Evolutionary conservation across 768 basidiomycete genomes (phyloP), one percentile per base, ranked within the genome.

Genomic region (Mycena amicta): DNA sequence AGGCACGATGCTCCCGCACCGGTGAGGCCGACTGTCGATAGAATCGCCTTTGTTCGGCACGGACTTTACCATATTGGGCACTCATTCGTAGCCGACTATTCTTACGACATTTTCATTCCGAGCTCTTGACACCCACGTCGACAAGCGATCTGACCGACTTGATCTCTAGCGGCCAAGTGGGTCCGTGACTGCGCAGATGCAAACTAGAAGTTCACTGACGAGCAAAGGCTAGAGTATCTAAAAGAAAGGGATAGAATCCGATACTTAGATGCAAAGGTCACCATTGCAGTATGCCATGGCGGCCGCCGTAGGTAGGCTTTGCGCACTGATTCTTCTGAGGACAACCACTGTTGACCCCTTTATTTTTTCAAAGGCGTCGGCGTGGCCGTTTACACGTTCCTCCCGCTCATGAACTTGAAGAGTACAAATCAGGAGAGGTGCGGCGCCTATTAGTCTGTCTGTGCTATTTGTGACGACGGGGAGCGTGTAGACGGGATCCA

Each of bases 271-370:
- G 62, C 56, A 28, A 37, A 50, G 59, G 31, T 18, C 55, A 56
- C 69, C 75, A 30, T 62, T 77, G 23, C 85, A 87, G 29, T 80
- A 80, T 60, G 45, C 86, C 30, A 70, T 89, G 39, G 88, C 88
- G 53, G 77, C 80, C 31, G 62, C 77, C 43, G 77, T 86, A 67
- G 89, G 88, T 88, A 66, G 53, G 61, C 45, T 18, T 20, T n/a
- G n/a, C n/a, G n/a, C n/a, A n/a, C n/a, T n/a, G n/a, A n/a, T n/a
- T n/a, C n/a, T n/a, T n/a, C n/a, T n/a, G n/a, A n/a, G n/a, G n/a
- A n/a, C n/a, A n/a, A n/a, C n/a, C n/a, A n/a, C n/a, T n/a, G n/a
- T n/a, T n/a, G n/a, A n/a, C n/a, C n/a, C n/a, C n/a, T n/a, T n/a
- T n/a, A n/a, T n/a, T n/a, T n/a, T n/a, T 20, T 27, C 40, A 20